Percentiles rank a stretch among this genome's conserved stretches.
Conservation (phyloP, 768 basidiomycete species). For the Amyloporia xantha region DNA sequence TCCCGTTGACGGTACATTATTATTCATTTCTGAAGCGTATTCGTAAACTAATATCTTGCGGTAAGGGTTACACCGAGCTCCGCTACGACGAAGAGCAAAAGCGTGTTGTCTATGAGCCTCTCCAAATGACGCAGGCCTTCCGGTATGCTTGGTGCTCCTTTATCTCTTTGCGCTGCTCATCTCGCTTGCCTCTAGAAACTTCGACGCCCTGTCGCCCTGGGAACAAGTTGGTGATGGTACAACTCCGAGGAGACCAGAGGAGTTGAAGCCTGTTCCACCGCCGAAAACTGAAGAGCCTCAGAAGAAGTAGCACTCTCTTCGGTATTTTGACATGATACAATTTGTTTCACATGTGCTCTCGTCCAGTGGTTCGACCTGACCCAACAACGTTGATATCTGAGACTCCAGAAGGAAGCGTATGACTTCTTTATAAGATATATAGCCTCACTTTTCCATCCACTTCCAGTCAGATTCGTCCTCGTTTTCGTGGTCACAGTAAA, state of each 20-base stretch:
- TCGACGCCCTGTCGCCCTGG: slow-evolving; percentile 91
- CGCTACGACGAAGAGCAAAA: slow-evolving; percentile 98
- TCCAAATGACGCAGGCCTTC: slow-evolving; percentile 98
- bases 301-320: slow-evolving; percentile 54
- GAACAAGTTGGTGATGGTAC: slow-evolving; percentile 81
- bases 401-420: too few species aligned
- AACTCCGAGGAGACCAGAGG: slow-evolving; percentile 51
- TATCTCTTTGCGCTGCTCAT: not conserved
- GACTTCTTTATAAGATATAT: too few species aligned
- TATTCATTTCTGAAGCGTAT: not conserved
- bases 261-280: slow-evolving; percentile 69
- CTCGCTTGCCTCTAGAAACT: slow-evolving; percentile 62
- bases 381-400: too few species aligned
- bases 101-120: slow-evolving; percentile 94
- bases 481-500: too few species aligned
- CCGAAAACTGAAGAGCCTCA: slow-evolving; percentile 65
- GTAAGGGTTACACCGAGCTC: slow-evolving; percentile 96
- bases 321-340: slow-evolving; percentile 6
- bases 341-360: too few species aligned
- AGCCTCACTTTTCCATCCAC: too few species aligned
- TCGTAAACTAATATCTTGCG: not conserved
- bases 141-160: slow-evolving; percentile 43
- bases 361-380: too few species aligned
- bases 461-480: too few species aligned
- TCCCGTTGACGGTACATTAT: slow-evolving; percentile 81